These are phyloP conservation scores for Bipolaris zeicola DNA, from an alignment of 2,329 filamentous ascomycete genomes.

Conservation along the genomic window DNA sequence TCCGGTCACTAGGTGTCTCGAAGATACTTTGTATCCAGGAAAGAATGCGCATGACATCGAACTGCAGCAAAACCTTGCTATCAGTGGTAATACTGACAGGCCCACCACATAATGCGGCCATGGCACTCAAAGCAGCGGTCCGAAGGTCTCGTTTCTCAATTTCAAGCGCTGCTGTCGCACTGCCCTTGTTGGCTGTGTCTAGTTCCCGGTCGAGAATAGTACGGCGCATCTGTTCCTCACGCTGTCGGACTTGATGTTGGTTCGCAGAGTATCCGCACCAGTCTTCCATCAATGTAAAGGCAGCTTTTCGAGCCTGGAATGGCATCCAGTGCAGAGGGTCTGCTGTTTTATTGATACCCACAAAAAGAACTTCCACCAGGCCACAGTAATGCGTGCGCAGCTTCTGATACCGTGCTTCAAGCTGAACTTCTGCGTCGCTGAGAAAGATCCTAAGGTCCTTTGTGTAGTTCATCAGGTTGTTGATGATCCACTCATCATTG, in stretches of 20 bases:
- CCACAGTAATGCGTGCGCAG: conserved; percentile 93
- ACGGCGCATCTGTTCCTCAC: conserved; percentile 86
- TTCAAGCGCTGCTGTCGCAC: conserved; percentile 86
- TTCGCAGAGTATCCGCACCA: conserved; percentile 99
- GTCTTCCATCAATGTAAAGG: conserved; percentile 96
- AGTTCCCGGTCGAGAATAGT: conserved; percentile 79
- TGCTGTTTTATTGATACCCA: conserved; percentile 82
- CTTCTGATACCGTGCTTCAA: conserved; percentile 92
- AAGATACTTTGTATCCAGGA: conserved; percentile 97
- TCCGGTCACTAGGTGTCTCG: conserved; percentile 85
- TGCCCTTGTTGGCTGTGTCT: conserved; percentile 74
- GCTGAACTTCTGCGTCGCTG: conserved; percentile 92
- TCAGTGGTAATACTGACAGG: conserved; percentile 88
- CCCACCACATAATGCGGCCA: conserved; percentile 86
- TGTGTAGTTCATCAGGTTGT: conserved; percentile 85
- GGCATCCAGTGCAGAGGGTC: conserved; percentile 95
- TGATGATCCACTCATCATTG: conserved; percentile 87
- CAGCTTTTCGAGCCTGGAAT: conserved; percentile 93
- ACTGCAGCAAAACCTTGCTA: conserved; percentile 83
- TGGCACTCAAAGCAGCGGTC: conserved; percentile 88
- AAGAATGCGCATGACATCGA: conserved; percentile 90
- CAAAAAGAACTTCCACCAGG: conserved; percentile 88
- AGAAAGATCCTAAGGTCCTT: conserved; percentile 93
- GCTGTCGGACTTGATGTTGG: conserved; percentile 76
- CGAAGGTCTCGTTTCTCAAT: conserved; percentile 94